Evolutionary conservation across 768 basidiomycete species (phyloP).

Genomic region (Macrolepiota fuliginosa): DNA sequence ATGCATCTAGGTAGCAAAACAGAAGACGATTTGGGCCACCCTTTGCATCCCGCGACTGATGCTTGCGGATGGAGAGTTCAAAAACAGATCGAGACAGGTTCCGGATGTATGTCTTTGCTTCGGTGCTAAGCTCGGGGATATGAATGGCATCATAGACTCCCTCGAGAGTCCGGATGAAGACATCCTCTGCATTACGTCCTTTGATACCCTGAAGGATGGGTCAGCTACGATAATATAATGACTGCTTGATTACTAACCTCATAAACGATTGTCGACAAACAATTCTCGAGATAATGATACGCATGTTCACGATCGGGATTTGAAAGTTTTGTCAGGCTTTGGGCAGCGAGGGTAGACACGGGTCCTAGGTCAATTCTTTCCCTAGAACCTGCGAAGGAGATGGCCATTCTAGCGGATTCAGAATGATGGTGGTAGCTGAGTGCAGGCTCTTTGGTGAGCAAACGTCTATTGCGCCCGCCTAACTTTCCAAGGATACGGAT

Average conservation of each 20-base stretch:
- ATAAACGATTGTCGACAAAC: constrained; percentile 66
- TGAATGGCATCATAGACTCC: constrained; percentile 78
- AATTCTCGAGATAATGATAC: constrained; percentile 69
- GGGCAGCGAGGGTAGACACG: constrained; percentile 61
- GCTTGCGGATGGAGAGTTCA: constrained; percentile 66
- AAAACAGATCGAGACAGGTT: constrained; percentile 73
- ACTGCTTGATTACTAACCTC: constrained; percentile 48
- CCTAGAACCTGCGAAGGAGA: constrained; percentile 71
- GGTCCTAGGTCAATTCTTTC: constrained; percentile 68
- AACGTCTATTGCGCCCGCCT: constrained; percentile 88
- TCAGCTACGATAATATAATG: neutral
- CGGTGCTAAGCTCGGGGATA: constrained; percentile 61
- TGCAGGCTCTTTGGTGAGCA: constrained; percentile 77
- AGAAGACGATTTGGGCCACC: constrained; percentile 57
- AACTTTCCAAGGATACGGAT: constrained; percentile 96
- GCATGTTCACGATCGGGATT: constrained; percentile 55
- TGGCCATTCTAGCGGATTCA: constrained; percentile 62
- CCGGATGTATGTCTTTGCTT: constrained; percentile 68
- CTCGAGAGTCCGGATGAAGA: constrained; percentile 68
- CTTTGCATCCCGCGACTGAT: constrained; percentile 52
- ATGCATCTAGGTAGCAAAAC: constrained; percentile 73
- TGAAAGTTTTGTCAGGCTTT: constrained; percentile 52
- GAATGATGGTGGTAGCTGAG: constrained; percentile 71
- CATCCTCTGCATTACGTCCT: constrained; percentile 70
- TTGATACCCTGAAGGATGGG: constrained; percentile 53